Conservation (phyloP, 192 early-diverging fungal genomes). For the Mortierella claussenii region DNA sequence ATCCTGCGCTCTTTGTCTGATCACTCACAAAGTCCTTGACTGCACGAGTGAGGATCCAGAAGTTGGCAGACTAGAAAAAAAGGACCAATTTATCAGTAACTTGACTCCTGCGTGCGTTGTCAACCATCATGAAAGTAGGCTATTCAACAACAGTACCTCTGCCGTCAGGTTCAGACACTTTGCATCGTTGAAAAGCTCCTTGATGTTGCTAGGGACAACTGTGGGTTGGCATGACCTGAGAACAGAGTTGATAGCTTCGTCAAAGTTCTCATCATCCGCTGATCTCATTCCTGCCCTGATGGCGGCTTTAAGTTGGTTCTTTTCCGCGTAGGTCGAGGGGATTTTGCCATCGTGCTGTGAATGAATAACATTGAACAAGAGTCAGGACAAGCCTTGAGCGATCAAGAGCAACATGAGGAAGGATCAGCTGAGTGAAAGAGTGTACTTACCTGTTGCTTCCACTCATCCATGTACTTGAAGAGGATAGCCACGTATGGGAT, state of each 20-base stretch:
- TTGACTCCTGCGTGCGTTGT: too few species aligned
- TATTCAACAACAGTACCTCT: conserved; percentile 59
- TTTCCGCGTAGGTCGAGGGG: conserved; percentile 68
- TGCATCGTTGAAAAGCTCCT: conserved; percentile 65
- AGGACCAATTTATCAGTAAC: too few species aligned
- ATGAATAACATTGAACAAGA: not conserved
- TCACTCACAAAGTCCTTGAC: conserved; percentile 81
- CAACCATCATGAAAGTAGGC: too few species aligned
- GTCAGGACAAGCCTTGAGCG: not conserved
- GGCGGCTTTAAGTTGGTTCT: conserved; percentile 71
- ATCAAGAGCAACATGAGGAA: not conserved
- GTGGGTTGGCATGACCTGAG: conserved; percentile 71
- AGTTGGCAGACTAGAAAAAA: conserved; percentile 73
- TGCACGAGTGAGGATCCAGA: conserved; percentile 90
- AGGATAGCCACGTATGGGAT: conserved; percentile 90
- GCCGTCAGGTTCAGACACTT: conserved; percentile 61
- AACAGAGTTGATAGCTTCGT: conserved; percentile 79
- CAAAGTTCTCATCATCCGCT: conserved; percentile 88
- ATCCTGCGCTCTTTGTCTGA: conserved; percentile 67
- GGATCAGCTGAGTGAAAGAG: not conserved
- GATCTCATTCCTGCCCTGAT: conserved; percentile 67
- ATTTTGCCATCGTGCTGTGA: conserved; percentile 64
- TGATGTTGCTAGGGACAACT: conserved; percentile 59
- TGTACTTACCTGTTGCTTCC: conserved; percentile 69
- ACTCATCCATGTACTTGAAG: conserved; percentile 77